Evolutionary conservation across 306 rosid species (phyloP).

Genomic region (Sesbania bispinosa): DNA sequence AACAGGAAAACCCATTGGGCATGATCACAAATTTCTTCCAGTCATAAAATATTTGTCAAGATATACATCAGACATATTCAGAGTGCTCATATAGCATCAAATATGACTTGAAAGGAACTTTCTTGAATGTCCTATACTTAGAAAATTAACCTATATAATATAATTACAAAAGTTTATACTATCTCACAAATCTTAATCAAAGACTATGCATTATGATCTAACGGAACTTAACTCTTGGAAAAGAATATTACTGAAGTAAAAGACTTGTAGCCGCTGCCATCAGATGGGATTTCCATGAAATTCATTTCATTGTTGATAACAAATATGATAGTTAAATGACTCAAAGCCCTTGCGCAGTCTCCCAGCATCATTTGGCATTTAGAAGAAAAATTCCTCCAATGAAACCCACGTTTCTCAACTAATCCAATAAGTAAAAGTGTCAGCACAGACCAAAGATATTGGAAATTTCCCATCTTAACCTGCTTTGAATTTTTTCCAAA

Average conservation of each 20-base stretch:
- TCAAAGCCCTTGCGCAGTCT: conserved; percentile 60
- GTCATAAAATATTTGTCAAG: background rate
- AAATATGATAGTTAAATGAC: conserved; percentile 19
- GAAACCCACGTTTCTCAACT: background rate
- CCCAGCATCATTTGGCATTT: conserved; percentile 53
- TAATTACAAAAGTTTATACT: too few relatives aligned
- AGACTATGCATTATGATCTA: background rate
- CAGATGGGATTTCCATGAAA: conserved; percentile 44
- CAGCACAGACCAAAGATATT: background rate
- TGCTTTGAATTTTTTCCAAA: background rate
- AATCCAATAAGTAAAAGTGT: background rate
- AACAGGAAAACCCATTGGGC: background rate
- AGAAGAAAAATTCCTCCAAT: background rate
- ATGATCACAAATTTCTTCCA: background rate
- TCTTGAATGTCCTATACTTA: background rate
- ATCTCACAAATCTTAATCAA: background rate
- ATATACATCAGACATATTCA: background rate
- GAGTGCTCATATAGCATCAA: background rate
- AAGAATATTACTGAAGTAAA: background rate
- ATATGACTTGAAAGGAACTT: background rate
- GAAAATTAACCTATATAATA: background rate
- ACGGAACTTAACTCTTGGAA: background rate
- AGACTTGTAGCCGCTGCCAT: conserved; percentile 36
- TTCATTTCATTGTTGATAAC: conserved; percentile 37
- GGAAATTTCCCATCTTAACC: background rate